Conservation (phyloP, 768 basidiomycete genomes). For the Serendipita sp. region DNA sequence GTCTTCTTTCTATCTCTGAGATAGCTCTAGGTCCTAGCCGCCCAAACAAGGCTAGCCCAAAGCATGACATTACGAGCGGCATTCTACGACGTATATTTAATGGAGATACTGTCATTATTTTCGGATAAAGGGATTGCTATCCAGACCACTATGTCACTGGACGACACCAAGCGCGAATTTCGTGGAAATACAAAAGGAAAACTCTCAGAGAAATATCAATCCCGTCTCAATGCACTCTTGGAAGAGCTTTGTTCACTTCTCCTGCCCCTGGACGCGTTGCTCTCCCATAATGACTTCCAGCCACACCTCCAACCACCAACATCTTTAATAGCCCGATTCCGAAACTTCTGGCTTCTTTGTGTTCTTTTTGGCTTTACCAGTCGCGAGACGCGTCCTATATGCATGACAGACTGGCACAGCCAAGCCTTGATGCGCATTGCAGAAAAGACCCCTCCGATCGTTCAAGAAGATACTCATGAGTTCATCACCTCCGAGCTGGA, state of each 20-base stretch:
- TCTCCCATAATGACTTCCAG: constrained; percentile 53
- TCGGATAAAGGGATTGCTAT: constrained; percentile 83
- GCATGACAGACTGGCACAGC: constrained; percentile 45
- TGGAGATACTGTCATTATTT: constrained; percentile 75
- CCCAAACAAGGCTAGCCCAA: constrained; percentile 77
- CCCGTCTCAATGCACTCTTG: constrained; percentile 38
- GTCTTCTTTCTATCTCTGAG: not conserved
- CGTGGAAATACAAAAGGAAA: too few relatives aligned
- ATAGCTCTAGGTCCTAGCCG: constrained; percentile 53
- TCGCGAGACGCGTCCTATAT: constrained; percentile 30
- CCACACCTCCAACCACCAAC: constrained; percentile 39
- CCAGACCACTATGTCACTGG: constrained; percentile 45
- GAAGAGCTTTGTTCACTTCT: constrained; percentile 77
- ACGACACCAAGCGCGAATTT: too few relatives aligned
- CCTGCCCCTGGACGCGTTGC: constrained; percentile 77
- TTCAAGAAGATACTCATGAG: constrained; percentile 69
- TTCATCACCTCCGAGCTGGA: constrained; percentile 76
- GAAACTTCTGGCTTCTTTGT: constrained; percentile 89
- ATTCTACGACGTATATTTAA: constrained; percentile 60
- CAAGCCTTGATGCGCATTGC: constrained; percentile 70
- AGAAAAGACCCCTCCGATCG: constrained; percentile 67
- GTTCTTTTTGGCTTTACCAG: constrained; percentile 69
- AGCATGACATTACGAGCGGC: constrained; percentile 61
- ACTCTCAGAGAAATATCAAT: constrained; percentile 34
- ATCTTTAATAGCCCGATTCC: constrained; percentile 60